Base-by-base conservation (phyloP, 2,329 filamentous ascomycete species). In the Alternaria ethzedia region DNA sequence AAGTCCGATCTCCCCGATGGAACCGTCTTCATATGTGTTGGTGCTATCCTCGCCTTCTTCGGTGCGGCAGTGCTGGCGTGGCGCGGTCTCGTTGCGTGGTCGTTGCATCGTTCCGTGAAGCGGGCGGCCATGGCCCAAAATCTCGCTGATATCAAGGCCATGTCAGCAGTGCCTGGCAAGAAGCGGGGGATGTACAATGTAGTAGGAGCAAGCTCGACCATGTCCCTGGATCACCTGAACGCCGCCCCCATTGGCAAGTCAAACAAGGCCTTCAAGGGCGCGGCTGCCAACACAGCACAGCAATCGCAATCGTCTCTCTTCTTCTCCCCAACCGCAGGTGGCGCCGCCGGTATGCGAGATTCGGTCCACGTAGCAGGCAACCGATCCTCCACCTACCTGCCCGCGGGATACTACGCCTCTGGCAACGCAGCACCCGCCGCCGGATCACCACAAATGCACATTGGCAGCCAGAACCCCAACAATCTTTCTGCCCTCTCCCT, bases 11-110 rank as follows among this genome's bases (percentile, higher is more conserved):
- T 94, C 11, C 96, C 96, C 3, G 92, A 98, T 75, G 96, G 96
- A 58, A 97, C 95, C 5, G 91, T 99, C 63, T 99, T 99, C 83
- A 99, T 99, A 73, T 91, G 90, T 21, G 96, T 98, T 1, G 96
- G 96, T 49, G 91, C 94, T 25, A 90, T 93, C 26, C 87, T 99
- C 7, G 96, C 93, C 15, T 90, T 94, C 69, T 88, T 97, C 67
- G 93, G 89, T 11, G 83, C 93, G 9, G 89, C 89, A n/a, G 88
- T 98, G 47, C 85, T 99, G 12, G 85, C 91, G 61, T 99, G 96
- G 96, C 92, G 95, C 64, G 90, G 86, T 54, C 87, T 97, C 59
- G 89, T 97, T 63, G 94, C 92, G 64, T 97, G 93, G 87, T 91
- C 95, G 45, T 88, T 99, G 62, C 95, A 97, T 80, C 92, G 95